Conservation (phyloP, 2,329 filamentous ascomycete genomes). For the Colletotrichum lupini region DNA sequence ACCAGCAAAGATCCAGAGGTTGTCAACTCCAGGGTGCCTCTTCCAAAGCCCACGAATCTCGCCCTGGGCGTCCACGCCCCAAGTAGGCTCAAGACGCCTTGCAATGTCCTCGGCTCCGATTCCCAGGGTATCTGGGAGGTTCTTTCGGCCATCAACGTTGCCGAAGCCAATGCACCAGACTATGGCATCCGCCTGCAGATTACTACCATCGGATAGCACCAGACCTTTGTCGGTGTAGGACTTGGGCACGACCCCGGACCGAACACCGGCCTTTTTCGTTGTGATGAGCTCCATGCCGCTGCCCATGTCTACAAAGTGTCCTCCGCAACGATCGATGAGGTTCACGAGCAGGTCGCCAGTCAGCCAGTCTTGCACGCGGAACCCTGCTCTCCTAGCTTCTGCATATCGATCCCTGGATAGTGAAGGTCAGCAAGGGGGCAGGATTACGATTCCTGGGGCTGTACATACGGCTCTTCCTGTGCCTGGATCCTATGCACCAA, state of each 20-base stretch:
- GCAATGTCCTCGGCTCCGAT: conserved; percentile 42
- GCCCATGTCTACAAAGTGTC: conserved; percentile 50
- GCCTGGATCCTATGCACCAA: conserved; percentile 23
- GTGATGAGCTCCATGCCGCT: conserved; percentile 43
- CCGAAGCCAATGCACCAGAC: conserved; percentile 51
- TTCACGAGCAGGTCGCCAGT: conserved; percentile 32
- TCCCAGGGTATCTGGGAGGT: conserved; percentile 43
- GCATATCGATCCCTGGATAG: conserved; percentile 27
- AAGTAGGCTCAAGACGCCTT: conserved; percentile 48
- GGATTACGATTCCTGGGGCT: background rate
- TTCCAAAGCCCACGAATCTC: conserved; percentile 55
- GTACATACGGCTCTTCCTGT: conserved; percentile 20
- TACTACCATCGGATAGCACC: conserved; percentile 43
- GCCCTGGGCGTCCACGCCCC: conserved; percentile 54
- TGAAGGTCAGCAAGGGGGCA: accelerated
- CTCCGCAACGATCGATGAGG: conserved; percentile 45
- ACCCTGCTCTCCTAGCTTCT: background rate
- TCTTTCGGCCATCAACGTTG: conserved; percentile 43
- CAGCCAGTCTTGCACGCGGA: conserved; percentile 26
- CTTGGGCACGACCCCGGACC: conserved; percentile 41
- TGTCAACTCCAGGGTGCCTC: conserved; percentile 44
- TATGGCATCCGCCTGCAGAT: conserved; percentile 45
- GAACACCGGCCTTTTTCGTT: conserved; percentile 43
- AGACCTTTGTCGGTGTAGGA: conserved; percentile 44
- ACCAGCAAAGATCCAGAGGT: conserved; percentile 50